These are phyloP conservation scores for Pythium brassicae DNA, from an alignment of 352 stramenopile genomes.

Conservation along the genomic window DNA sequence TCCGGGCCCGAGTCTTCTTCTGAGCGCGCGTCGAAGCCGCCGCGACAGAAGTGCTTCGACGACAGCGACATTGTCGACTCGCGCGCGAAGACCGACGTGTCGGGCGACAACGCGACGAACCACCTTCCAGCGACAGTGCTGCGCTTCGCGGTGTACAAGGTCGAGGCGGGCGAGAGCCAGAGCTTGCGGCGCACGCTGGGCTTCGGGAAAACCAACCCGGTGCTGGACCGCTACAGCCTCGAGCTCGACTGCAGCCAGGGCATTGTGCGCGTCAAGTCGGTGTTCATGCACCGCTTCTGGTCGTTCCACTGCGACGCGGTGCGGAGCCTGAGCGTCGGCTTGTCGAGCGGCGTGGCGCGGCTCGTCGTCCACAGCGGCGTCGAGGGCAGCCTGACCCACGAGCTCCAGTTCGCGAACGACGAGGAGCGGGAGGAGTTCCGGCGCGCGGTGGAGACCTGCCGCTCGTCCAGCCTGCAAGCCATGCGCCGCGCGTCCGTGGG, in stretches of 20 bases:
- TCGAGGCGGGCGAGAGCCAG: conserved; percentile 49
- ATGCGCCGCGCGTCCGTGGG: conserved; percentile 31
- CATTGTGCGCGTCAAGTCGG: conserved; percentile 71
- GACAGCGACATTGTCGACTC: conserved; percentile 79
- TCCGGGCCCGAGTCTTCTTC: background rate
- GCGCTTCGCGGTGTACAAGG: conserved; percentile 73
- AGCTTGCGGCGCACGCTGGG: conserved; percentile 56
- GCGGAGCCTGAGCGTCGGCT: conserved; percentile 35
- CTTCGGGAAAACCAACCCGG: conserved; percentile 64
- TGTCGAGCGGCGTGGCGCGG: conserved; percentile 32
- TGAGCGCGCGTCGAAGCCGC: background rate
- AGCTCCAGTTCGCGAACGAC: conserved; percentile 75
- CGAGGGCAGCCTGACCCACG: conserved; percentile 47
- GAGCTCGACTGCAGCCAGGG: conserved; percentile 70
- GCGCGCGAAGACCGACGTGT: conserved; percentile 23
- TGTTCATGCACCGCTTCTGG: conserved; percentile 82
- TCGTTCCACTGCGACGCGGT: conserved; percentile 75
- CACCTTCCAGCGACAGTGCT: conserved; percentile 60
- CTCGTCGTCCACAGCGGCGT: conserved; percentile 55
- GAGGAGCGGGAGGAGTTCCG: conserved; percentile 65
- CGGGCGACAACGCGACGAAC: conserved; percentile 26
- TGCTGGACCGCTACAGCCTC: conserved; percentile 75
- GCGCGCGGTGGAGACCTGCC: conserved; percentile 49
- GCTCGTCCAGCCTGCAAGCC: conserved; percentile 30
- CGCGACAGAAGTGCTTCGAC: conserved; percentile 62